These are phyloP conservation scores for Ganoderma leucocontextum DNA, from an alignment of 1,284 basidiomycete species.

Conservation along the genomic window DNA sequence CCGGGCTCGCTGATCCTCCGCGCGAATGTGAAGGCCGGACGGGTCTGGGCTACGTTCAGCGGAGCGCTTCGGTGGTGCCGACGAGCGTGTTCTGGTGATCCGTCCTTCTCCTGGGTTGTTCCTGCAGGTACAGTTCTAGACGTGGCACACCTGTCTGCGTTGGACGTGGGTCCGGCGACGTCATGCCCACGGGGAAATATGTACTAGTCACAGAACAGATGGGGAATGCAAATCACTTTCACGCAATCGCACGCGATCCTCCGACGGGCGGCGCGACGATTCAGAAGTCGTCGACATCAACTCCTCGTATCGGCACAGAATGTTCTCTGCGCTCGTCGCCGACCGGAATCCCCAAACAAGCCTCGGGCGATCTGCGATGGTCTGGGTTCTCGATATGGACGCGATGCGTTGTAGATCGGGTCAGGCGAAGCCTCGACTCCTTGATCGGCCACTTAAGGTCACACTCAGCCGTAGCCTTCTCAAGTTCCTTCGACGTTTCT, in stretches of 20 bases:
- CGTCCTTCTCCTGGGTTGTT: neutral
- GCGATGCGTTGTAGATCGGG: neutral
- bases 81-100: neutral
- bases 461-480: neutral
- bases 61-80: neutral
- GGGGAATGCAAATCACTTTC: neutral
- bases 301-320: neutral
- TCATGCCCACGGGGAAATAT: neutral
- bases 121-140: neutral
- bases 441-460: neutral
- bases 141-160: neutral
- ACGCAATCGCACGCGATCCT: neutral
- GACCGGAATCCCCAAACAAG: neutral
- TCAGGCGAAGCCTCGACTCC: neutral
- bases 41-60: neutral
- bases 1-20: slow-evolving; percentile 1
- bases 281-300: neutral
- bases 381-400: neutral
- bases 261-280: neutral
- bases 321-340: neutral
- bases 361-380: neutral
- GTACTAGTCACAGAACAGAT: neutral
- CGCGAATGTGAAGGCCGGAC: neutral
- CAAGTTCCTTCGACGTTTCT: neutral
- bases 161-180: neutral